Conservation (phyloP, 106 monocot species). For the Platanthera zijinensis region DNA sequence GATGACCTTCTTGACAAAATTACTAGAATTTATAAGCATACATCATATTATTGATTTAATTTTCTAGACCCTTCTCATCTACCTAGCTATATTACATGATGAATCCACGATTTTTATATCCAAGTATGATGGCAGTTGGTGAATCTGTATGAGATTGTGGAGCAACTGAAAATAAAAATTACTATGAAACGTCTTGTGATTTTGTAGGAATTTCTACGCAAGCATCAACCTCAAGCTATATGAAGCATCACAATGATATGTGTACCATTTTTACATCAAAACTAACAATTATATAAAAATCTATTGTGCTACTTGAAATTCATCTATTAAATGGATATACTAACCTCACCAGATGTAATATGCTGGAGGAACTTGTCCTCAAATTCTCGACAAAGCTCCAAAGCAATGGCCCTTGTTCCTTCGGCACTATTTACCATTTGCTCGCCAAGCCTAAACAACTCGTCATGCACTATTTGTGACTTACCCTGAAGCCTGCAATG, state of each 20-base stretch:
- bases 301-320: not conserved
- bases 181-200: not conserved
- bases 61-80: too few relatives aligned
- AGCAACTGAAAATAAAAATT: too few relatives aligned
- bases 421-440: constrained; percentile 82
- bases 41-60: too few relatives aligned
- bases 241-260: not conserved
- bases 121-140: too few relatives aligned
- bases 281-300: constrained; percentile 1
- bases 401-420: constrained; percentile 88
- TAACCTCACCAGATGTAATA: constrained; percentile 79
- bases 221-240: not conserved
- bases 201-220: not conserved
- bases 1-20: too few relatives aligned
- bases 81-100: too few relatives aligned
- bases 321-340: constrained; percentile 10
- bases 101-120: too few relatives aligned
- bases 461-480: constrained; percentile 77
- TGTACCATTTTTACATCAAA: not conserved
- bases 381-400: constrained; percentile 91
- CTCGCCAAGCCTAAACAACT: constrained; percentile 79
- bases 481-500: constrained; percentile 76
- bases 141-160: too few relatives aligned
- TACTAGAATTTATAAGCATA: too few relatives aligned
- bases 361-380: constrained; percentile 86